These are phyloP conservation scores for Xylariaceae sp. DNA, from an alignment of 2,329 filamentous ascomycete genomes.

Conservation along the genomic window DNA sequence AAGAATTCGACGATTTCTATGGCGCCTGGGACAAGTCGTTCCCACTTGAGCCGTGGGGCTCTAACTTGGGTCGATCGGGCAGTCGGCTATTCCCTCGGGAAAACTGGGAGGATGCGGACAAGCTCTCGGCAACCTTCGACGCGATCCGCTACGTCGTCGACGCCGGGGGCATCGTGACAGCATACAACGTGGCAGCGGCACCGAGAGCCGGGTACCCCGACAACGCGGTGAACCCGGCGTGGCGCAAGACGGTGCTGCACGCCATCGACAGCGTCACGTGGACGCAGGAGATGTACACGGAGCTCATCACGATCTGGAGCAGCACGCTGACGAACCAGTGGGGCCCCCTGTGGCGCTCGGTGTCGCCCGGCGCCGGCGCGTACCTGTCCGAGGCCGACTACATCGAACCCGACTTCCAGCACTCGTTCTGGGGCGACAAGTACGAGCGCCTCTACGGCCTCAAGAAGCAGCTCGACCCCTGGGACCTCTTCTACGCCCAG, in stretches of 20 bases:
- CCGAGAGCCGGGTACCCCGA: slow-evolving; percentile 33
- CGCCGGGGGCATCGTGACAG: slow-evolving; percentile 36
- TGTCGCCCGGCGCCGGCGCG: slow-evolving; percentile 30
- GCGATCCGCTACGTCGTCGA: slow-evolving; percentile 40
- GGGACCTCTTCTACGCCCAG: slow-evolving; percentile 40
- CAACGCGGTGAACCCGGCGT: slow-evolving; percentile 43
- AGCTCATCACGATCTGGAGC: slow-evolving; percentile 31
- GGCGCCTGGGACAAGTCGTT: slow-evolving; percentile 33
- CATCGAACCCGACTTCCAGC: slow-evolving; percentile 41
- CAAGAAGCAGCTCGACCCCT: slow-evolving; percentile 42
- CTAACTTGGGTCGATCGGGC: slow-evolving; percentile 37
- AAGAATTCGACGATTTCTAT: slow-evolving; percentile 44
- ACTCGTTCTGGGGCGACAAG: slow-evolving; percentile 41
- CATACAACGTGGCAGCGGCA: slow-evolving; percentile 31
- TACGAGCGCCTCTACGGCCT: slow-evolving; percentile 39
- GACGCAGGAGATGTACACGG: slow-evolving; percentile 29
- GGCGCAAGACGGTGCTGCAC: slow-evolving; percentile 39
- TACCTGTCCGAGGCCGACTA: slow-evolving; percentile 40
- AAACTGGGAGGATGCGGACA: slow-evolving; percentile 41
- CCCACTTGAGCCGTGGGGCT: slow-evolving; percentile 34
- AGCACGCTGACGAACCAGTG: slow-evolving; percentile 30
- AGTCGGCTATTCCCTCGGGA: slow-evolving; percentile 46
- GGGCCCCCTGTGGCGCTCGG: slow-evolving; percentile 26
- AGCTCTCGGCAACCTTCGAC: slow-evolving; percentile 38
- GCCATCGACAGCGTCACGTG: slow-evolving; percentile 27